Evolutionary conservation across 2,329 filamentous ascomycete species (phyloP), one percentile per base, ranked within the genome.

Genomic region (Alternaria brassicicola): DNA sequence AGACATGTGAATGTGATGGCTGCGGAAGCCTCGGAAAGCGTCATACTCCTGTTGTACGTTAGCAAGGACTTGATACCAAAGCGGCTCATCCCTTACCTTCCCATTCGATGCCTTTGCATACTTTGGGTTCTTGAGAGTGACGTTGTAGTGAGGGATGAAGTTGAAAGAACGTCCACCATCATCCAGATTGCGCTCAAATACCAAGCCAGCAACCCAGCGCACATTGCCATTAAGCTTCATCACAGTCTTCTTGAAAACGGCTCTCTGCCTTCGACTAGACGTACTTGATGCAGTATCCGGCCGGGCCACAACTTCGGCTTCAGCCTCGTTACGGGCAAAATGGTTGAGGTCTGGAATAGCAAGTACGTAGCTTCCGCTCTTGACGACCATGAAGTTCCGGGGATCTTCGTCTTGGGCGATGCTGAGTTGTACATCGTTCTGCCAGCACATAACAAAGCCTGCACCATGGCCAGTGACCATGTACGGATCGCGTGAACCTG

Each of bases 161-260:
- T 92, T 84, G 74, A 97, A 98, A 21, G 88, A 93, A 57, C 95
- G 86, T 52, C 84, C 83, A 31, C 89, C 89, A 52, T 88, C 80
- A 42, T 88, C 86, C 28, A 93, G 83, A 63, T 94, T 91, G 43
- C 90, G 88, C 78, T 99, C 95, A 73, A 99, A 99, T 48, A 96
- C 91, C 36, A 99, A 82, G 0, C 95, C 96, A 13, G 91, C 89
- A 72, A 94, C 85, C 91, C 93, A 97, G 76, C 92, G 90, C 1
- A 99, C 95, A 71, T 95, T 96, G 13, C 95, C 95, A 3, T 95
- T 98, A 12, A 99, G 84, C 78, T 99, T 99, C 94, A 99, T 98
- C 50, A 97, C 87, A 3, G 98, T 95, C 78, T 99, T 99, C 78
- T 97, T 97, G 83, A 99, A 99, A 0, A 89, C 84, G n/a, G 93